phyloP scores from a whole-genome alignment of 495 filamentous ascomycete genomes.

The Hamigera avellanea region DNA sequence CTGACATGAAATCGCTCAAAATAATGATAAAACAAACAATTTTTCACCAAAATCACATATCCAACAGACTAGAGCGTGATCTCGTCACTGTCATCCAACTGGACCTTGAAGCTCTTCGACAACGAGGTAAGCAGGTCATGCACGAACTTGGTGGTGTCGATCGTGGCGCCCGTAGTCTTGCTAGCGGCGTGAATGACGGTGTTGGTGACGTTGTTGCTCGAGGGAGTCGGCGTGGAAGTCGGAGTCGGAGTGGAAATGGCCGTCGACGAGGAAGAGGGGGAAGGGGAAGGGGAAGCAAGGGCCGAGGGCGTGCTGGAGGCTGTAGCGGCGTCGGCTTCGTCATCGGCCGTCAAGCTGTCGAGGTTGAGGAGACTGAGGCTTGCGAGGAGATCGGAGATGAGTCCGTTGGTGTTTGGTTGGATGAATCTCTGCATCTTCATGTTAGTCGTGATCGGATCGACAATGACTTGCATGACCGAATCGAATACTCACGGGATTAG shows the following conservation, averaged over 20 bases:
- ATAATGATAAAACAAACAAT: not conserved
- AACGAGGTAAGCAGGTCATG: constrained; percentile 10
- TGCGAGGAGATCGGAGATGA: constrained; percentile 13
- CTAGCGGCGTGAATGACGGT: not conserved
- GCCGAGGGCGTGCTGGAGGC: not conserved
- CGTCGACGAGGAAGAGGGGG: not conserved
- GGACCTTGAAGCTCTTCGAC: constrained; percentile 10
- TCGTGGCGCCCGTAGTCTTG: constrained; percentile 1
- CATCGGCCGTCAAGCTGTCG: not conserved
- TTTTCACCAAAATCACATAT: not conserved
- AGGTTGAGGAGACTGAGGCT: constrained; percentile 17
- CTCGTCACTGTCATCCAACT: constrained; percentile 26
- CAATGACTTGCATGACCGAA: not conserved
- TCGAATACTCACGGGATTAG: constrained; percentile 4
- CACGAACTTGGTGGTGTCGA: constrained; percentile 9
- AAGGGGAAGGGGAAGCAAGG: not conserved
- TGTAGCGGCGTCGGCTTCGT: not conserved
- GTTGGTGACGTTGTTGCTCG: constrained; percentile 3
- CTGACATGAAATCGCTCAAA: not conserved
- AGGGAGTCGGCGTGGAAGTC: constrained; percentile 1
- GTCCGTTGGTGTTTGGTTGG: constrained; percentile 12
- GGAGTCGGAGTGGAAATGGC: not conserved
- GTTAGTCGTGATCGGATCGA: not conserved
- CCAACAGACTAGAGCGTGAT: constrained; percentile 5
- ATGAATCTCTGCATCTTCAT: constrained; percentile 15